phyloP scores from a whole-genome alignment of 2,329 filamentous ascomycete species.

The Exophiala phaeomuriformis region DNA sequence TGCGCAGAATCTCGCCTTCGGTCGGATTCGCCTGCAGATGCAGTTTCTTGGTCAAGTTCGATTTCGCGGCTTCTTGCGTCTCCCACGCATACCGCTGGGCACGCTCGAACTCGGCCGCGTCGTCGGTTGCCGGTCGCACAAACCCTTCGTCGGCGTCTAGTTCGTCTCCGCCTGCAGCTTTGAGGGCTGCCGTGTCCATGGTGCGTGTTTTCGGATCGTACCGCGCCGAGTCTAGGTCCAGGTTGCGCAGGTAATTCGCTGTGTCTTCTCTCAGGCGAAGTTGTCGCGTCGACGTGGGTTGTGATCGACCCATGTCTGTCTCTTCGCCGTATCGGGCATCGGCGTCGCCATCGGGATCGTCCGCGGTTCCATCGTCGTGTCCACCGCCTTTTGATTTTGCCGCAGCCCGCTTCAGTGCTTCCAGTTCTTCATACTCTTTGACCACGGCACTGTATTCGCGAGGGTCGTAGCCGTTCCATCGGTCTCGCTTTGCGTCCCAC shows the following conservation, averaged over 20 bases:
- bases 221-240: conserved; percentile 92
- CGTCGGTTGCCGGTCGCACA: conserved; percentile 64
- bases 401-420: conserved; percentile 60
- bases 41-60: conserved; percentile 42
- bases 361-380: conserved; percentile 12
- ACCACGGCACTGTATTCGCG: conserved; percentile 81
- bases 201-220: conserved; percentile 95
- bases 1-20: conserved; percentile 74
- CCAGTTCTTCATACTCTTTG: conserved; percentile 79
- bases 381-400: conserved; percentile 44
- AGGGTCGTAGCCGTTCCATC: conserved; percentile 96
- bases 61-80: conserved; percentile 53
- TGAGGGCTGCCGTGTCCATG: conserved; percentile 63
- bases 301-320: conserved; percentile 81
- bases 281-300: conserved; percentile 83
- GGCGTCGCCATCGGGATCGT: conserved; percentile 28
- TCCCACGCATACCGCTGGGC: conserved; percentile 94
- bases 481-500: conserved; percentile 95
- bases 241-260: conserved; percentile 88
- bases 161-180: conserved; percentile 64
- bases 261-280: conserved; percentile 91
- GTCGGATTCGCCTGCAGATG: conserved; percentile 97
- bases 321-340: conserved; percentile 73
- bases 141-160: conserved; percentile 91
- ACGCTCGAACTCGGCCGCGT: conserved; percentile 84